These are phyloP conservation scores for Sesbania bispinosa DNA, from an alignment of 306 rosid genomes.

Conservation along the genomic window DNA sequence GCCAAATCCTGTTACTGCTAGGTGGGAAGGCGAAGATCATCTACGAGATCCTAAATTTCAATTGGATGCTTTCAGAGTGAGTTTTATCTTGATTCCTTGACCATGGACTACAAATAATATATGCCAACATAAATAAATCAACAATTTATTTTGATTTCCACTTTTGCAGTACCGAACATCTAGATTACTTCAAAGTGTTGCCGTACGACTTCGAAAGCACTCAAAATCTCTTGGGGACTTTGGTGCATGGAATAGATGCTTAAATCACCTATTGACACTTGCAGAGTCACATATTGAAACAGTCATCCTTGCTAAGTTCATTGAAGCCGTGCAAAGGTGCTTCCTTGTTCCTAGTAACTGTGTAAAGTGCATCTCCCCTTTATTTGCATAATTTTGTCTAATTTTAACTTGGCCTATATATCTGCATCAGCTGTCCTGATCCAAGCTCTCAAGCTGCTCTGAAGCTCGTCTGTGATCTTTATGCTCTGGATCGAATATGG, in stretches of 20 bases:
- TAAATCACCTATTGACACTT: constrained; percentile 91
- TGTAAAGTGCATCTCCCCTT: not conserved
- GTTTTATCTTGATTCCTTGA: constrained; percentile 32
- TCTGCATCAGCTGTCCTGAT: constrained; percentile 67
- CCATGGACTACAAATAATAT: not conserved
- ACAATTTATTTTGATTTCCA: constrained; percentile 16
- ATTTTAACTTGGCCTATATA: constrained; percentile 18
- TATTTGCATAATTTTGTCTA: not conserved
- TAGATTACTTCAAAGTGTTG: constrained; percentile 88
- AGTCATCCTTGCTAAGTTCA: constrained; percentile 84
- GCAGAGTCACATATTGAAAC: constrained; percentile 95
- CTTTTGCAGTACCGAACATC: constrained; percentile 86
- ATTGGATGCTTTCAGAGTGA: constrained; percentile 97
- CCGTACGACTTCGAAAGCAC: constrained; percentile 78
- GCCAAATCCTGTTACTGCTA: constrained; percentile 90
- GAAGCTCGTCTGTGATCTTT: constrained; percentile 89
- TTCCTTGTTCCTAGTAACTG: constrained; percentile 25
- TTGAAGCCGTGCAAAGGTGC: constrained; percentile 83
- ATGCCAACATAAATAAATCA: not conserved
- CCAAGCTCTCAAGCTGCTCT: constrained; percentile 76
- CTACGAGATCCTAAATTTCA: constrained; percentile 88
- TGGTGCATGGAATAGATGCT: constrained; percentile 98
- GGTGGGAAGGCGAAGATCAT: constrained; percentile 92
- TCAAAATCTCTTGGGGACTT: constrained; percentile 79
- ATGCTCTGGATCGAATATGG: constrained; percentile 94